Evolutionary conservation across 2,329 filamentous ascomycete genomes (phyloP), one percentile per base, ranked within the genome.

Genomic region (Hortaea werneckii): DNA sequence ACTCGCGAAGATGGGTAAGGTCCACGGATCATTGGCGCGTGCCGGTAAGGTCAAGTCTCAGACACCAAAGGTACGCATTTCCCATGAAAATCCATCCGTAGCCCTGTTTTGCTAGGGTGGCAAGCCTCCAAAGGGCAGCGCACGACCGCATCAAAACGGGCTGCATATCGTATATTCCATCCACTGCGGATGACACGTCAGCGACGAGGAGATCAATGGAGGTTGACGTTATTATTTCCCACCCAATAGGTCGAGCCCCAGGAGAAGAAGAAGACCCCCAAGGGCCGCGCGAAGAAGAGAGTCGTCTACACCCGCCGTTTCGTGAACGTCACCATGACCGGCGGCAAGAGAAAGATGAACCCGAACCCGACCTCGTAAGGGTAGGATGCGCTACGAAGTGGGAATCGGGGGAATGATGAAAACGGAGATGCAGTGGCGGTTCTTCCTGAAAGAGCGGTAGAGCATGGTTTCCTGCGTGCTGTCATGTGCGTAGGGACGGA

Each of bases 271-370:
- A 95, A 96, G 85, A 79, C 76, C 63, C 88, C 90, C 69, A 95
- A 95, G 83, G 90, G 90, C 68, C 88, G 90, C 68, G 90, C 90
- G 63, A 87, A 92, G 77, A 96, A 96, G 88, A 82, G 90, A 67
- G 82, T 94, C 71, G 82, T 80, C 72, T 95, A 95, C 82, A 95
- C 87, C 64, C 85, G 90, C 71, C 88, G 90, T 67, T 96, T 96
- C 78, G 89, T 96, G 63, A 95, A 96, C 76, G 88, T 96, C 69
- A 92, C 87, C 67, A 80, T 95, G 75, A 94, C 89, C 59, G 89
- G 88, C 73, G 90, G 90, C 77, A 96, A 96, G 89, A 80, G 90
- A 74, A 95, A 95, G 85, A 89, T 89, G 85, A 89, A 89, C 81
- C 83, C 85, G 71, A 87, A 87, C 79, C 84, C 85, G 65, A 80